These are phyloP conservation scores for Podospora pseudoanserina DNA, from an alignment of 495 filamentous ascomycete genomes.

Conservation along the genomic window DNA sequence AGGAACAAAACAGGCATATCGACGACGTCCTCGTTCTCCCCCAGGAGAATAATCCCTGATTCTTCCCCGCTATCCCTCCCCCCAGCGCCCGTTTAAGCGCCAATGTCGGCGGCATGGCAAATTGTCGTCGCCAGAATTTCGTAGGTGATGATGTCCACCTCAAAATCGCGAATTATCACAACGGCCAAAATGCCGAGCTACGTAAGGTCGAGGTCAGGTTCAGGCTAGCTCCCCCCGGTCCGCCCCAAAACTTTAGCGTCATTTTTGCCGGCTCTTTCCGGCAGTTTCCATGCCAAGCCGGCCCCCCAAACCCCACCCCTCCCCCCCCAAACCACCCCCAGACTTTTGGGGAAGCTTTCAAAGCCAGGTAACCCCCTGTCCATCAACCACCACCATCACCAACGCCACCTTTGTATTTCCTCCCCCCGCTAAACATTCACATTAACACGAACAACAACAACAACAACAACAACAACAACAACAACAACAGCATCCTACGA, in stretches of 20 bases:
- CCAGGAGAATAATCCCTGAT: slow-evolving; percentile 3
- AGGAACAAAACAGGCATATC: slow-evolving; percentile 44
- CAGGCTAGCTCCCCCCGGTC: background rate
- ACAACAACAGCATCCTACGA: background rate
- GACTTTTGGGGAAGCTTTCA: background rate
- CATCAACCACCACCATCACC: background rate
- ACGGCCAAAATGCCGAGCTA: background rate
- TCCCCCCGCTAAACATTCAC: too few relatives aligned
- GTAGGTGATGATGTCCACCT: background rate
- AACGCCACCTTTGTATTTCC: too few relatives aligned
- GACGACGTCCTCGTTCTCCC: slow-evolving; percentile 17
- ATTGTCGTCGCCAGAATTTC: background rate
- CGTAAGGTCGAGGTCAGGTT: background rate
- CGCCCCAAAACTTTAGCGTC: background rate
- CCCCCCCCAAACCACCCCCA: too few relatives aligned
- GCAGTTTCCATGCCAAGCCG: slow-evolving; percentile 11
- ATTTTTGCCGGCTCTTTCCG: slow-evolving; percentile 16
- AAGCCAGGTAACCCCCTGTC: background rate
- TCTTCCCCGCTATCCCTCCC: background rate
- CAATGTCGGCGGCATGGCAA: slow-evolving; percentile 35
- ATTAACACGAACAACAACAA: background rate
- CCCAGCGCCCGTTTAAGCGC: slow-evolving; percentile 27
- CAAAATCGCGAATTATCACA: background rate
- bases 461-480: background rate
- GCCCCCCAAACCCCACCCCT: too few relatives aligned